Evolutionary conservation across 352 stramenopile genomes (phyloP).

Genomic region (Phytophthora hybrid): DNA sequence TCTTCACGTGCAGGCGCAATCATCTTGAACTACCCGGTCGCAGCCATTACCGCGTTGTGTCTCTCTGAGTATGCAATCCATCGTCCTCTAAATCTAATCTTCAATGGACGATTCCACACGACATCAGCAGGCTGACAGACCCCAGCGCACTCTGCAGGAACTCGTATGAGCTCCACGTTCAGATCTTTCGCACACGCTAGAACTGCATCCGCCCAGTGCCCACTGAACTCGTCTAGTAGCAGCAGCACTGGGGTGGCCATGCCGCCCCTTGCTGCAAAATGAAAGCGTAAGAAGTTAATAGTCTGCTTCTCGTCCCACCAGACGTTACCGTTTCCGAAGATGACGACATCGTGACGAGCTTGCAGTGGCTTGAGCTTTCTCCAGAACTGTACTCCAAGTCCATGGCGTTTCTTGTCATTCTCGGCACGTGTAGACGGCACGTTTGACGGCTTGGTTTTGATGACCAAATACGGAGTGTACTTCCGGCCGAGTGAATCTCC

Average conservation of each 20-base stretch:
- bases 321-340: slow-evolving; percentile 8
- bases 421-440: neutral
- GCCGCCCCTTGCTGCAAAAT: neutral
- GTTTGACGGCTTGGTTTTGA: neutral
- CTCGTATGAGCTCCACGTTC: slow-evolving; percentile 5
- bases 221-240: slow-evolving; percentile 18
- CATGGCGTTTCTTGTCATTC: neutral
- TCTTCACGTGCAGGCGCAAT: neutral
- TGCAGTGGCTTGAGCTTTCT: slow-evolving; percentile 2
- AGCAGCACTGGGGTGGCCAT: slow-evolving; percentile 9
- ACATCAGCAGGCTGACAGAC: slow-evolving; percentile 14
- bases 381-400: neutral
- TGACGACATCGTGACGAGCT: slow-evolving; percentile 6
- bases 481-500: neutral
- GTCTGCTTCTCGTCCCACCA: slow-evolving; percentile 1
- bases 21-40: neutral
- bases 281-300: neutral
- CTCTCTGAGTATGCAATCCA: neutral
- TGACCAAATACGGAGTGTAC: neutral
- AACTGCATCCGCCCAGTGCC: slow-evolving; percentile 8
- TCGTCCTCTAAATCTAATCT: neutral
- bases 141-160: slow-evolving; percentile 3
- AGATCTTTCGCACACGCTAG: neutral
- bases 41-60: neutral
- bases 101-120: slow-evolving; percentile 6